Evolutionary conservation across 140 eudicot species (phyloP).

Genomic region (Ambrosia hybrid): DNA sequence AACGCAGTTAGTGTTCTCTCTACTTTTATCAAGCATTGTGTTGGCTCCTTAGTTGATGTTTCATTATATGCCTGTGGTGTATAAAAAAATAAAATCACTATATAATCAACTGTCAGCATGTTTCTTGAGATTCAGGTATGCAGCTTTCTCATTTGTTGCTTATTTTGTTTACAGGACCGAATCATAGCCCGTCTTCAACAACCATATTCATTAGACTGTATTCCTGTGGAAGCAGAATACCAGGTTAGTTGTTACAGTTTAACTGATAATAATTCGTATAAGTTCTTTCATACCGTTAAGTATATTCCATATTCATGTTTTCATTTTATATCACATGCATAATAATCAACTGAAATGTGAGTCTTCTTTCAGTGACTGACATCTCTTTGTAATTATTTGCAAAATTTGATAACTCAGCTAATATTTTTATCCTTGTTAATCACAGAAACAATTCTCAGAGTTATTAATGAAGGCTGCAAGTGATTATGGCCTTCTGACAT

Average conservation of each 20-base stretch:
- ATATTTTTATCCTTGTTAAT: constrained; percentile 17
- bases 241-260: constrained; percentile 18
- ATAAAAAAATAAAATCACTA: not conserved
- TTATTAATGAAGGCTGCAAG: constrained; percentile 92
- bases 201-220: constrained; percentile 94
- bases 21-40: not conserved
- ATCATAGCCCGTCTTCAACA: constrained; percentile 96
- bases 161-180: constrained; percentile 34
- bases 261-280: not conserved
- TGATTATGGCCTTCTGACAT: constrained; percentile 93
- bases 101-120: not conserved
- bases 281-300: not conserved
- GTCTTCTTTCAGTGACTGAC: not conserved
- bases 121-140: not conserved
- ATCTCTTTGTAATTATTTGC: not conserved
- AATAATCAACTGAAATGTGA: constrained; percentile 1
- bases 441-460: constrained; percentile 97
- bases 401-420: not conserved
- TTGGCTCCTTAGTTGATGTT: not conserved
- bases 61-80: not conserved
- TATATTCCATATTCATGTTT: not conserved
- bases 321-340: not conserved
- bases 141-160: not conserved
- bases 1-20: not conserved
- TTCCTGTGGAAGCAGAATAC: constrained; percentile 95